Evolutionary conservation across 2,329 filamentous ascomycete genomes (phyloP).

Genomic region (Pseudogymnoascus sp.): DNA sequence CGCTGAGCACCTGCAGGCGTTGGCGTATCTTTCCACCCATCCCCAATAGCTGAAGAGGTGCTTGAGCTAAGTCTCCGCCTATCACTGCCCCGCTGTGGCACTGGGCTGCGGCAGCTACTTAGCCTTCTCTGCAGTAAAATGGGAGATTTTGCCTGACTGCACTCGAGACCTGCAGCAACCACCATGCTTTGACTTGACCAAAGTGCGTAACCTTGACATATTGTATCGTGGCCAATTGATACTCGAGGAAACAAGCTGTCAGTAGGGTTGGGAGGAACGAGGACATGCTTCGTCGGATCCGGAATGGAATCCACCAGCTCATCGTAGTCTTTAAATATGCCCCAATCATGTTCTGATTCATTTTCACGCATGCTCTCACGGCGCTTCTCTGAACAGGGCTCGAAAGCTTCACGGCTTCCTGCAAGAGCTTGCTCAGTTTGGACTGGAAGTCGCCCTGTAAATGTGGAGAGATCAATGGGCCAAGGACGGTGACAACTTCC

Average conservation of each 20-base stretch:
- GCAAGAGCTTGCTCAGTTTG: constrained; percentile 7
- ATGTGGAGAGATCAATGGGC: constrained; percentile 1
- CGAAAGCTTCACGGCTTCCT: constrained; percentile 9
- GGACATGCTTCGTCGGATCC: not conserved
- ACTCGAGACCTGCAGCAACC: constrained; percentile 12
- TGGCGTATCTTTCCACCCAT: not conserved
- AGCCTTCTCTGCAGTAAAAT: not conserved
- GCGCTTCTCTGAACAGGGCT: constrained; percentile 8
- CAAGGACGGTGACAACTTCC: constrained; percentile 8
- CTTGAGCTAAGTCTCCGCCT: constrained; percentile 1
- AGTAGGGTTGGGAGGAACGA: not conserved
- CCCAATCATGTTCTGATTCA: constrained; percentile 7
- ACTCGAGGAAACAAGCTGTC: constrained; percentile 9
- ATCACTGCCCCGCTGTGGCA: not conserved
- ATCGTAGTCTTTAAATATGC: constrained; percentile 1
- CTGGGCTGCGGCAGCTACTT: not conserved
- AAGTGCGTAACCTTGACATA: constrained; percentile 11
- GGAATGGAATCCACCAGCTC: not conserved
- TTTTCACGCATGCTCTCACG: constrained; percentile 1
- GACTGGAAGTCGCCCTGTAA: constrained; percentile 1
- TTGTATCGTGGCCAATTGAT: constrained; percentile 7
- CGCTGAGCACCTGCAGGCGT: not conserved
- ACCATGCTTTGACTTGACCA: constrained; percentile 11
- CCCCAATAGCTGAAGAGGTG: constrained; percentile 1
- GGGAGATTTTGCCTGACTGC: constrained; percentile 8